Base-by-base conservation (phyloP, 805 yeast species). In the Pichia nakasei region DNA sequence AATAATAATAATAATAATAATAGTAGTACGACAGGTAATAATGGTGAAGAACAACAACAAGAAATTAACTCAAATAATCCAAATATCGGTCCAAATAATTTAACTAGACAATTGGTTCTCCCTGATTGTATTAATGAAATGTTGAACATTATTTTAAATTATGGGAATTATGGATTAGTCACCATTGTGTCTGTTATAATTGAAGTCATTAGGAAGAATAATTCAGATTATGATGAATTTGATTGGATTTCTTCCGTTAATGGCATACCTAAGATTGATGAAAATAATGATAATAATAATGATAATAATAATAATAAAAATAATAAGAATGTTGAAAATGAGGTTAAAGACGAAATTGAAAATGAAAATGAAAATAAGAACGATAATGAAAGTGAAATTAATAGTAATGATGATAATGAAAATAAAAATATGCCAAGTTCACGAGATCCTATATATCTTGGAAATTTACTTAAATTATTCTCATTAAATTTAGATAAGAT, bases 131-230 rank as follows among this genome's bases (percentile, higher is more conserved):
- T 88, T 51, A 66, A 73, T 43, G 74, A 73, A 49, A 72, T 93
- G 61, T 79, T 91, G 35, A 69, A 80, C 22, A 78, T 86, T 31
- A 85, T 93, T 76, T 75, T 91, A 46, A 59, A 67, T 44, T 82
- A 83, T 47, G 95, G 95, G 39, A 80, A 85, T 38, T 61, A 63
- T 44, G 95, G 96, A 0, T 72, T 93, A 49, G 85, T 89, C 35
- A 91, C 93, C 46, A 94, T 95, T 55, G 98, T 93, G 24, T 88
- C 96, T 9, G 86, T 93, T 35, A 76, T 93, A 26, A 91, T 93
- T 50, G 98, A 91, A 64, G 75, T 91, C 36, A 91, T 93, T 43
- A 75, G 98, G 56, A 91, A 91, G 60, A 91, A 91, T 59, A 93
- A 93, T 60, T 85, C 96, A 0, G 98, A 93, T 60, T 93, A 93